phyloP scores from a whole-genome alignment of 1,284 basidiomycete genomes.

The Tranzscheliella williamsii region DNA sequence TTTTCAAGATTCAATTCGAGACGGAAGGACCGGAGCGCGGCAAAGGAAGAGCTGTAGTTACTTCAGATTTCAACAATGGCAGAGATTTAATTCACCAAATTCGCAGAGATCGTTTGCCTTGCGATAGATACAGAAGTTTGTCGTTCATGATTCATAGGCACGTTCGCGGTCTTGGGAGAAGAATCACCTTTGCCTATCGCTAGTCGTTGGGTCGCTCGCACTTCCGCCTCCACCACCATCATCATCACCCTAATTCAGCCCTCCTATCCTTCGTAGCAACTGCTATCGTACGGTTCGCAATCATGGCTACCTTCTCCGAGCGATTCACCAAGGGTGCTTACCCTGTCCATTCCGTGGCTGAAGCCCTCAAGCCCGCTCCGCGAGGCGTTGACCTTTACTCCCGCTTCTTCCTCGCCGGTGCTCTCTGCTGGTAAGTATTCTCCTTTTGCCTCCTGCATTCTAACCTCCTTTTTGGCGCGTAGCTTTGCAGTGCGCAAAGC shows the following conservation, averaged over 20 bases:
- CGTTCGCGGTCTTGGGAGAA: too few relatives aligned
- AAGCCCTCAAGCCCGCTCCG: slow-evolving; percentile 44
- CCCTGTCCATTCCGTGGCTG: slow-evolving; percentile 51
- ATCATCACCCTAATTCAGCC: background rate
- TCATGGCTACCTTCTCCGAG: slow-evolving; percentile 43
- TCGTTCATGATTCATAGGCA: too few relatives aligned
- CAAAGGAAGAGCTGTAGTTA: too few relatives aligned
- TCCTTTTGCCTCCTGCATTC: background rate
- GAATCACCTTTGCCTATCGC: too few relatives aligned
- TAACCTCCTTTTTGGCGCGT: slow-evolving; percentile 66
- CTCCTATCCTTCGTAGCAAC: background rate
- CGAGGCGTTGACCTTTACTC: slow-evolving; percentile 62
- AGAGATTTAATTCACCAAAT: too few relatives aligned
- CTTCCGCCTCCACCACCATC: background rate
- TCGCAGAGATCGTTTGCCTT: too few relatives aligned
- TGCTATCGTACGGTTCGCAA: slow-evolving; percentile 1
- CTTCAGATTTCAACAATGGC: too few relatives aligned
- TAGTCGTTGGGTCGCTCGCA: too few relatives aligned
- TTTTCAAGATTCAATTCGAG: too few relatives aligned
- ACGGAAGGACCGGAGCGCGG: too few relatives aligned
- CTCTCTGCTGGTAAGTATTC: slow-evolving; percentile 70
- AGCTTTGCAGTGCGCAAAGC: too few relatives aligned
- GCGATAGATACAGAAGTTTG: too few relatives aligned
- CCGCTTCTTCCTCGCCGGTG: slow-evolving; percentile 75
- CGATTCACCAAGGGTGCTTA: slow-evolving; percentile 47